phyloP scores from a whole-genome alignment of 139 green algal species.

The Chlamydomonas sp. region DNA sequence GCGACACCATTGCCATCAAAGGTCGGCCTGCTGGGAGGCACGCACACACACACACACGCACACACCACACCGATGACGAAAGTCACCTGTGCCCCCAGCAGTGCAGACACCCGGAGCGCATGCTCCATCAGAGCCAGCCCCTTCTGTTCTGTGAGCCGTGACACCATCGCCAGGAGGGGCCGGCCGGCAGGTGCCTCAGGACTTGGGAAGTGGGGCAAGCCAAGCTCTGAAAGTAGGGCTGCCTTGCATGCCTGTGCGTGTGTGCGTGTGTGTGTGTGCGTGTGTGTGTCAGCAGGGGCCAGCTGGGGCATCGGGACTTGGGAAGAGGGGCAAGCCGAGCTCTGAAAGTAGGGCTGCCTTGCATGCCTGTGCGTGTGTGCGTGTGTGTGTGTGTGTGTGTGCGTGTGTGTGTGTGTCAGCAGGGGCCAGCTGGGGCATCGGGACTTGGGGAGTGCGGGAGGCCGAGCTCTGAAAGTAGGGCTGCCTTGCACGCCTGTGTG shows the following conservation, averaged over 20 bases:
- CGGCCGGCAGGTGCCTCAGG: conserved; percentile 16
- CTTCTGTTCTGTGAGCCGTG: conserved; percentile 83
- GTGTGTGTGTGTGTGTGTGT: conserved; percentile 32
- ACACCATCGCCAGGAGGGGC: conserved; percentile 77
- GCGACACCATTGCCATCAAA: conserved; percentile 68
- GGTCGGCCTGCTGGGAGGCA: conserved; percentile 48
- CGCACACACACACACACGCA: too few relatives aligned
- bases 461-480: conserved; percentile 34
- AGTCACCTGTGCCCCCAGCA: conserved; percentile 21
- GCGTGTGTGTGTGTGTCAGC: neutral
- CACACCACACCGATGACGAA: conserved; percentile 11
- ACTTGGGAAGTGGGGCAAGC: conserved; percentile 23
- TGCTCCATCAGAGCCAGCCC: conserved; percentile 84
- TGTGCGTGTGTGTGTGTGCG: too few relatives aligned
- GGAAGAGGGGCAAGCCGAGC: conserved; percentile 30
- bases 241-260: conserved; percentile 49
- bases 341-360: conserved; percentile 44
- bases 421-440: conserved; percentile 13
- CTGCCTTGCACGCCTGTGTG: conserved; percentile 46
- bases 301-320: neutral
- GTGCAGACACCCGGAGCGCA: conserved; percentile 28
- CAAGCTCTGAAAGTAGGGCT: conserved; percentile 34
- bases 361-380: conserved; percentile 26
- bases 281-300: too few relatives aligned
- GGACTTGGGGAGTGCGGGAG: conserved; percentile 21